Evolutionary conservation across 129 eudicot species (phyloP), one percentile per base, ranked within the genome.

Genomic region (Dittrichia graveolens): DNA sequence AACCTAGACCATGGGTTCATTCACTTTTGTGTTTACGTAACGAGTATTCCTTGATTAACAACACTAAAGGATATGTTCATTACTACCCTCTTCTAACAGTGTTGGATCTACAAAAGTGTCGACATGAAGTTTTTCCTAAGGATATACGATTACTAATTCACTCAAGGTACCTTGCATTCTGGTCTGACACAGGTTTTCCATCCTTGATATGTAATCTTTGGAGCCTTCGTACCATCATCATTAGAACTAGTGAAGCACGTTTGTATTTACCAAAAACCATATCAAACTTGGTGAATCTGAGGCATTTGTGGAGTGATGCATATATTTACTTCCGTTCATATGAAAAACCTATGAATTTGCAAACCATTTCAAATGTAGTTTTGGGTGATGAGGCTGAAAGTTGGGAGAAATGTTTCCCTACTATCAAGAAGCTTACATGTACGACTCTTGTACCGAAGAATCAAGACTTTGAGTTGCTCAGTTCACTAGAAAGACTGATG

Each of bases 91-190:
- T 74, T 41, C 72, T 74, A 2, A 74, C 54, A 38, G 72, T 49
- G 45, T 24, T 74, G 42, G 15, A 19, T 64, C 45, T 74, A 64
- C 37, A 19, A 19, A 41, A 4, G 0, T 74, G 44, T 46, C 0
- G 5, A 19, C 0, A 46, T 19, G 1, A 0, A 8, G 6, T 38
- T 38, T 15, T 74, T 39, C 54, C 78, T 0, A 0, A 18, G 0
- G 14, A 52, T 5, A 11, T 61, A 5, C 53, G 0, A 37, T 75
- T 64, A 18, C 54, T 75, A 34, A 45, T 75, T 42, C 65, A 63
- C 47, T 63, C 64, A 66, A 75, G 79, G 65, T 75, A 53, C 62
- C 72, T 75, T 53, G 56, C 54, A 19, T 18, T 75, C 31, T 8
- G 56, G 57, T 0, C 0, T 4, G 0, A 12, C 12, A 5, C 1